Percentiles rank a stretch among this genome's conserved stretches.
Evolutionary conservation across 768 basidiomycete species (phyloP).

Genomic region (Chlorophyllum brunneum): DNA sequence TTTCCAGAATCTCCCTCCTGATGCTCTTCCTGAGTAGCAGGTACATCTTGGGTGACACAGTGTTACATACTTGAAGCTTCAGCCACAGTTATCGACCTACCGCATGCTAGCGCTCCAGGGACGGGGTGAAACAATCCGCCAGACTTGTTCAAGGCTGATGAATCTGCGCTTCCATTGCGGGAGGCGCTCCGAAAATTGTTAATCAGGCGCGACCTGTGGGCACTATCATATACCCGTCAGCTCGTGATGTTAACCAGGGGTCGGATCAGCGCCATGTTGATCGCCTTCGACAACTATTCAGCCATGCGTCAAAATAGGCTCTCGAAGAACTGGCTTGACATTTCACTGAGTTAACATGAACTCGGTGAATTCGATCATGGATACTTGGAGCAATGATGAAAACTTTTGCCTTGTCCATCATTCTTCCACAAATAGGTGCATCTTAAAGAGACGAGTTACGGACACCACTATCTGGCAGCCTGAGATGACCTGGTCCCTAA

Average conservation of each 20-base stretch:
- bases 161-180: not conserved
- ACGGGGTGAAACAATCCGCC: not conserved
- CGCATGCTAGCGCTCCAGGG: not conserved
- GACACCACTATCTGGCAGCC: too few relatives aligned
- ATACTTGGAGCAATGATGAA: not conserved
- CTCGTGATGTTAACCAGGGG: too few relatives aligned
- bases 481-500: too few relatives aligned
- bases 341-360: not conserved
- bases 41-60: not conserved
- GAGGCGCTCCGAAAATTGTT: too few relatives aligned
- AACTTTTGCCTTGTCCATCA: not conserved
- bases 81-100: not conserved
- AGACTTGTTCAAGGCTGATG: not conserved
- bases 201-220: too few relatives aligned
- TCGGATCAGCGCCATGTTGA: not conserved
- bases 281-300: not conserved
- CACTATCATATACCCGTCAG: too few relatives aligned
- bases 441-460: too few relatives aligned
- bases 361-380: constrained; percentile 7
- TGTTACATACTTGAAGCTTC: not conserved
- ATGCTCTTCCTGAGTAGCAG: too few relatives aligned
- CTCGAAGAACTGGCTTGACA: not conserved
- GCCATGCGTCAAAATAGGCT: not conserved
- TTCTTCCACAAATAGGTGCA: not conserved
- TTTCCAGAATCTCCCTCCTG: too few relatives aligned